Conservation (phyloP, 305 asterid genomes). For the Withania somnifera region DNA sequence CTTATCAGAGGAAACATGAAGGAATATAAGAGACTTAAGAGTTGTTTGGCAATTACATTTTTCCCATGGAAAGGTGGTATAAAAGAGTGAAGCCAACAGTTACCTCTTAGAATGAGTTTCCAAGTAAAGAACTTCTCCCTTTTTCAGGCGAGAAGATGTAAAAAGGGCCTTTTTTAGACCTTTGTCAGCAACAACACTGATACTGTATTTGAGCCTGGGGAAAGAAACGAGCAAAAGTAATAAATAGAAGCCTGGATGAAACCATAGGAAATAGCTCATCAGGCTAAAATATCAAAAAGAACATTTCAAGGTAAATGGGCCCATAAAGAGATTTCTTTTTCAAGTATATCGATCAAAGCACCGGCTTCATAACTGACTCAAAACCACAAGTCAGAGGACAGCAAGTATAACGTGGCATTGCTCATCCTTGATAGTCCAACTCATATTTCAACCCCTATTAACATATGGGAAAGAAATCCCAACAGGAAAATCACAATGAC, state of each 20-base stretch:
- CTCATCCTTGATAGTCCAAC: background rate
- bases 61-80: background rate
- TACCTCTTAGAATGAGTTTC: slow-evolving; percentile 86
- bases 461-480: background rate
- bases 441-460: background rate
- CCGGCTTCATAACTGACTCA: background rate
- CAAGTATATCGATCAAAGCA: background rate
- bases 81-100: background rate
- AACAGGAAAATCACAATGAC: background rate
- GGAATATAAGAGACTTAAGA: background rate
- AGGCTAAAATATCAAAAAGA: background rate
- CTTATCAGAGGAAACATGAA: background rate
- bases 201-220: slow-evolving; percentile 83
- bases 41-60: background rate
- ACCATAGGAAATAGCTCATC: background rate
- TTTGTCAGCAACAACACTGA: slow-evolving; percentile 92
- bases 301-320: background rate
- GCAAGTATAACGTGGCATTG: background rate
- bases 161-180: slow-evolving; percentile 71
- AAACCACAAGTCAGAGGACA: background rate
- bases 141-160: slow-evolving; percentile 88
- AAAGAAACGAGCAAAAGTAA: background rate
- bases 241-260: background rate
- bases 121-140: slow-evolving; percentile 83
- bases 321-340: background rate